Percentiles rank a stretch among this genome's conserved stretches.
Evolutionary conservation across 176 grass and related monocot species (phyloP).

Genomic region (Eragrostis nindensis): DNA sequence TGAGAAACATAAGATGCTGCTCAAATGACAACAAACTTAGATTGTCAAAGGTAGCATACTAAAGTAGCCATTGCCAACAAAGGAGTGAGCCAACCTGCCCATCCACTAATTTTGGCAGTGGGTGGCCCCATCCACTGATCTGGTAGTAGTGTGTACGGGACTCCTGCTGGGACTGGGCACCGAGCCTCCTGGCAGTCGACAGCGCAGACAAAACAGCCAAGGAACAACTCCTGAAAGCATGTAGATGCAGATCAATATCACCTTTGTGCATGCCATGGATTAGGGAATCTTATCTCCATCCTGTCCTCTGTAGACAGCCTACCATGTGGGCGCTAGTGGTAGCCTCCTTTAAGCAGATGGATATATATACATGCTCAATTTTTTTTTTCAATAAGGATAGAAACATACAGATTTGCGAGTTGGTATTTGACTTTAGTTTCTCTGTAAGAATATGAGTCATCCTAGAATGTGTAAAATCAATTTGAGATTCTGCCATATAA

Average conservation of each 20-base stretch:
- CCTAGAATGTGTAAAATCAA: background rate
- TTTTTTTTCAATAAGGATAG: background rate
- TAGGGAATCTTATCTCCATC: constrained; percentile 47
- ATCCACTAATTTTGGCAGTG: constrained; percentile 45
- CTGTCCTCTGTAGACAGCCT: constrained; percentile 19
- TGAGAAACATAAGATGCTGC: background rate
- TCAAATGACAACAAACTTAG: background rate
- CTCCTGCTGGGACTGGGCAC: constrained; percentile 26
- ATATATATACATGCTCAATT: background rate
- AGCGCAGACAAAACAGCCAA: constrained; percentile 19
- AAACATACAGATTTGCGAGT: background rate
- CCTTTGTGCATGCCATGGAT: constrained; percentile 46
- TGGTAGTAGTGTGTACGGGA: constrained; percentile 21
- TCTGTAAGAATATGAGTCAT: background rate
- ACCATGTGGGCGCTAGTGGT: constrained; percentile 35
- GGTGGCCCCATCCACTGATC: constrained; percentile 39
- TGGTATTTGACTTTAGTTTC: background rate
- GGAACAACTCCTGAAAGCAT: constrained; percentile 39
- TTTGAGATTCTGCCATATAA: background rate
- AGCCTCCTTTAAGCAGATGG: constrained; percentile 33
- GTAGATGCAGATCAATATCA: constrained; percentile 45
- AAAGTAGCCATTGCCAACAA: constrained; percentile 28
- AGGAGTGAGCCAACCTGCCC: constrained; percentile 27
- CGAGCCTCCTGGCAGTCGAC: constrained; percentile 33
- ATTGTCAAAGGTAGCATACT: constrained; percentile 25